Evolutionary conservation across 305 asterid species (phyloP).

Genomic region (Fraxinus platypoda): DNA sequence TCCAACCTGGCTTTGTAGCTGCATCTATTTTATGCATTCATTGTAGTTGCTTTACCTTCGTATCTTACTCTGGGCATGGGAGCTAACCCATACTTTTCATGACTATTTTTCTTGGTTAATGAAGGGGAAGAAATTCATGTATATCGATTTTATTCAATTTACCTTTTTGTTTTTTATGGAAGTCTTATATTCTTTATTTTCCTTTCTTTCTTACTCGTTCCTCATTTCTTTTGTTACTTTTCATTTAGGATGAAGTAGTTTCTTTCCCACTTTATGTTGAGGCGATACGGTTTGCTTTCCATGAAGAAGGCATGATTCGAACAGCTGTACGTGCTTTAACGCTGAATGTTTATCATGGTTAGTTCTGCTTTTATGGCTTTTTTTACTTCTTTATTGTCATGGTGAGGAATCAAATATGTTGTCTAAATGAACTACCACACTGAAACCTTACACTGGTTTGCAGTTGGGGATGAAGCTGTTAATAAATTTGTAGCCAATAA

Average conservation of each 20-base stretch:
- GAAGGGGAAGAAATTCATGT: not conserved
- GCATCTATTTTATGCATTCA: not conserved
- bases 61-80: not conserved
- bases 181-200: not conserved
- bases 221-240: conserved; percentile 14
- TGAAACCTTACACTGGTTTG: conserved; percentile 36
- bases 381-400: conserved; percentile 17
- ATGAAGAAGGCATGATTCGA: conserved; percentile 98
- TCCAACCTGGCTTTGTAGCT: not conserved
- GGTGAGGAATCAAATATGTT: not conserved
- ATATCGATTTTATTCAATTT: not conserved
- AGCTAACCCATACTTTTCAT: not conserved
- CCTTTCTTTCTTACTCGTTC: not conserved
- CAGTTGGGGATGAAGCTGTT: conserved; percentile 99
- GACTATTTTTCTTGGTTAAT: conserved; percentile 9
- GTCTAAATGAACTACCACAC: conserved; percentile 16
- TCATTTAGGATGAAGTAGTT: conserved; percentile 68
- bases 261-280: conserved; percentile 95
- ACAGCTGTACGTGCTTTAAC: conserved; percentile 98
- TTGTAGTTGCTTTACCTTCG: not conserved
- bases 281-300: conserved; percentile 94
- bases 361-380: conserved; percentile 29
- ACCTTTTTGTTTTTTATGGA: conserved; percentile 12
- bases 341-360: conserved; percentile 92
- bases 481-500: conserved; percentile 69